phyloP scores from a whole-genome alignment of 2,329 filamentous ascomycete genomes.

The Waltergamsia citrina region DNA sequence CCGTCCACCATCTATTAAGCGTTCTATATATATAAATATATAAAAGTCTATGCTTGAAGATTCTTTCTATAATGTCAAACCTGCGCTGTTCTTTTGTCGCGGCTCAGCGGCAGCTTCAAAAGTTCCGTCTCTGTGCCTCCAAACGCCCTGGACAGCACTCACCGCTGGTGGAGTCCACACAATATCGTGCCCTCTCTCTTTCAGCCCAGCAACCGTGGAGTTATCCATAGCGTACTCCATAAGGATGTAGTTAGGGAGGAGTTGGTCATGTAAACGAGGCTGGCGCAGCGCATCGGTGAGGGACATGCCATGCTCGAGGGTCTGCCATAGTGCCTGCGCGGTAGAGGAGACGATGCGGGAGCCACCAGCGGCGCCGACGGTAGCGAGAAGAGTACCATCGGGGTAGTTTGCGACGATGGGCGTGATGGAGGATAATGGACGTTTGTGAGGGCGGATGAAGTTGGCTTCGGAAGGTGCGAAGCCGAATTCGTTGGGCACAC shows the following conservation, averaged over 20 bases:
- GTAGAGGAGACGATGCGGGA: conserved; percentile 76
- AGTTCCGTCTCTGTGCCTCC: conserved; percentile 48
- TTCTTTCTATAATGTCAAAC: conserved; percentile 34
- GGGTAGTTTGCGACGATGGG: conserved; percentile 63
- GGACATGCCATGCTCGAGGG: conserved; percentile 55
- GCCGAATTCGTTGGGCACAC: conserved; percentile 69
- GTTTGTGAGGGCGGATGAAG: conserved; percentile 71
- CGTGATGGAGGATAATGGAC: conserved; percentile 74
- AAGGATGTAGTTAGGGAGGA: conserved; percentile 58
- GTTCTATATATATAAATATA: too few relatives aligned
- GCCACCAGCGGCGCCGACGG: conserved; percentile 70
- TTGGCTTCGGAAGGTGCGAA: conserved; percentile 74
- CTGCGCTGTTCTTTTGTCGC: conserved; percentile 62
- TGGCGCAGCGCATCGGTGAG: conserved; percentile 51
- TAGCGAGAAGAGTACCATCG: conserved; percentile 55
- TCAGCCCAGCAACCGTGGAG: conserved; percentile 52
- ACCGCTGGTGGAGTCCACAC: conserved; percentile 53
- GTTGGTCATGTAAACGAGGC: conserved; percentile 72
- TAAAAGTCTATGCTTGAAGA: neutral
- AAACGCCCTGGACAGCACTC: conserved; percentile 65
- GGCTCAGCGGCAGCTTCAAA: conserved; percentile 76
- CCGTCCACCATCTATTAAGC: too few relatives aligned
- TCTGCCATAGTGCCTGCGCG: conserved; percentile 62
- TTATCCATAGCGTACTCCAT: conserved; percentile 66
- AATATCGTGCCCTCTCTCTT: conserved; percentile 58